Conservation (phyloP, 2,329 filamentous ascomycete species). For the Ophiostoma sp. region DNA sequence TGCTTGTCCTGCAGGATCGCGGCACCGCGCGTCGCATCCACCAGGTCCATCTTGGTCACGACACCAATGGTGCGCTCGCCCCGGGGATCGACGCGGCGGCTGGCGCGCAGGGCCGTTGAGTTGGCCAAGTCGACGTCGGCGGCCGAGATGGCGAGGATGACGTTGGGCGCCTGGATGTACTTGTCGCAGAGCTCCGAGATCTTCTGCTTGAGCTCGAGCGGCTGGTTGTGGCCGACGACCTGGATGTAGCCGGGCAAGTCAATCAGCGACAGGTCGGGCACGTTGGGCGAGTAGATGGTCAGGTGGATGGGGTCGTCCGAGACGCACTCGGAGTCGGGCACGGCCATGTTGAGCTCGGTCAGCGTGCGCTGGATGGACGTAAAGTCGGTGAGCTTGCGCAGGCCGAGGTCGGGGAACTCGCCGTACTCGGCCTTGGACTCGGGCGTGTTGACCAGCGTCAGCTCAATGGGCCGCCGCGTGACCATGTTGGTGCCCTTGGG, state of each 20-base stretch:
- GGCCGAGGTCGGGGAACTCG: slow-evolving; percentile 86
- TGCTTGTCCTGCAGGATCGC: slow-evolving; percentile 80
- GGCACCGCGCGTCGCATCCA: slow-evolving; percentile 73
- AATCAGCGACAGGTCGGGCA: slow-evolving; percentile 91
- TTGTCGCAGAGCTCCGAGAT: slow-evolving; percentile 96
- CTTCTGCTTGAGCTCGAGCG: slow-evolving; percentile 85
- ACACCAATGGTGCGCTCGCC: slow-evolving; percentile 96
- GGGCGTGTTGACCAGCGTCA: slow-evolving; percentile 93
- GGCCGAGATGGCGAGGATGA: slow-evolving; percentile 94
- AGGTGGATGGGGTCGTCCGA: slow-evolving; percentile 96
- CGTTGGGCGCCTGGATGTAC: slow-evolving; percentile 93
- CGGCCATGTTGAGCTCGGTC: slow-evolving; percentile 89
- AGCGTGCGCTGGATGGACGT: slow-evolving; percentile 85
- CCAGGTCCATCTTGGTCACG: slow-evolving; percentile 98
- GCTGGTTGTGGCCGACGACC: slow-evolving; percentile 85
- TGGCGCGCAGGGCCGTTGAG: slow-evolving; percentile 84
- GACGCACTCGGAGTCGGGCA: slow-evolving; percentile 85
- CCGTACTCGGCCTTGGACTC: slow-evolving; percentile 83
- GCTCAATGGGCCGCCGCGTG: slow-evolving; percentile 87
- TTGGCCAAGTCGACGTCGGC: slow-evolving; percentile 97
- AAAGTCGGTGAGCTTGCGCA: slow-evolving; percentile 89
- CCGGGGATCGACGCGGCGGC: slow-evolving; percentile 83
- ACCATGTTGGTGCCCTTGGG: slow-evolving; percentile 99
- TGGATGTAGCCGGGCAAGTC: slow-evolving; percentile 98
- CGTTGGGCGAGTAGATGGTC: slow-evolving; percentile 89